Conservation (phyloP, 148 eudicot genomes). For the Rhododendron griersonianum region DNA sequence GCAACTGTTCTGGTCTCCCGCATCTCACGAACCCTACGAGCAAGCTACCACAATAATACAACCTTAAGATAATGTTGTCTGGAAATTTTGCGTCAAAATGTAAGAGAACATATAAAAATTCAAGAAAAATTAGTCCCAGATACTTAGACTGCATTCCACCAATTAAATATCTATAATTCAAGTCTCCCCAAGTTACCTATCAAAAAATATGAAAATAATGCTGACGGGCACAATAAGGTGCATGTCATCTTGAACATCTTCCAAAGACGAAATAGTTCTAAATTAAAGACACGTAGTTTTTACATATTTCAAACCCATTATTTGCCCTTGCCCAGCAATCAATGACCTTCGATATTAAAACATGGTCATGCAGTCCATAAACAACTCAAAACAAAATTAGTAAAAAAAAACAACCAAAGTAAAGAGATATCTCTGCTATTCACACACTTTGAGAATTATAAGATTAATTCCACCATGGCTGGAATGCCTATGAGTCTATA, state of each 20-base stretch:
- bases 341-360: not conserved
- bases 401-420: not conserved
- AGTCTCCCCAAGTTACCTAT: not conserved
- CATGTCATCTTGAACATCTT: not conserved
- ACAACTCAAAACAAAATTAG: not conserved
- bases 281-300: not conserved
- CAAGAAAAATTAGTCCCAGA: not conserved
- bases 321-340: not conserved
- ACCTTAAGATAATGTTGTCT: not conserved
- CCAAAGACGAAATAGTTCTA: not conserved
- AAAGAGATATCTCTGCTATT: not conserved
- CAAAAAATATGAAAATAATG: not conserved
- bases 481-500: not conserved
- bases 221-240: not conserved
- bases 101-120: not conserved
- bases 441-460: not conserved
- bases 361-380: not conserved
- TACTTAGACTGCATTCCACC: not conserved
- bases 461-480: not conserved
- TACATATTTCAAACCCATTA: not conserved
- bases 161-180: not conserved
- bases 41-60: conserved; percentile 55
- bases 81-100: conserved; percentile 1
- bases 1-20: conserved; percentile 80
- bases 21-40: conserved; percentile 97